A percentile compares a stretch with the other conserved stretches of the same genome.
Conservation (phyloP, 768 basidiomycete species). For the Podaxis rugospora region DNA sequence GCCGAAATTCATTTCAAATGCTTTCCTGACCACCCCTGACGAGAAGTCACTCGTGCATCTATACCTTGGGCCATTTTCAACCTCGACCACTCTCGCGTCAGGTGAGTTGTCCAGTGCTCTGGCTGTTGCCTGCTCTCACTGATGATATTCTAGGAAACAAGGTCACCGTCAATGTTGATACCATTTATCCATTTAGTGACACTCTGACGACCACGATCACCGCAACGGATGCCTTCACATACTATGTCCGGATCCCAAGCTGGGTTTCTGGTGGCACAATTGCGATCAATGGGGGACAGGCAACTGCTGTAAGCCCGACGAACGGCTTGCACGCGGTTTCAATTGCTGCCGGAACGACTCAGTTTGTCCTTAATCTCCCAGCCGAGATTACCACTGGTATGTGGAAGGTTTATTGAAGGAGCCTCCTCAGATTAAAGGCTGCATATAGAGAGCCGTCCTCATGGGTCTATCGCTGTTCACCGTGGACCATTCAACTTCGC, state of each 20-base stretch:
- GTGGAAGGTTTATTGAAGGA: not conserved
- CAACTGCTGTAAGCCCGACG: constrained; percentile 32
- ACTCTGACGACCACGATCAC: constrained; percentile 41
- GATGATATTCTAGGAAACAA: constrained; percentile 28
- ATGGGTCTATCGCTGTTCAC: constrained; percentile 49
- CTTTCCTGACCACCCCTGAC: constrained; percentile 46
- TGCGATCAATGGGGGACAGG: constrained; percentile 33
- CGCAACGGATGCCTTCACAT: constrained; percentile 38
- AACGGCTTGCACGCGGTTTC: constrained; percentile 42
- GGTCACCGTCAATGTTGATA: constrained; percentile 41
- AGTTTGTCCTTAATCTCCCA: constrained; percentile 39
- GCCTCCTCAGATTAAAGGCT: not conserved
- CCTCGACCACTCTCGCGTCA: constrained; percentile 32
- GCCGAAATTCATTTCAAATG: constrained; percentile 50
- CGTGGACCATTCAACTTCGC: constrained; percentile 53
- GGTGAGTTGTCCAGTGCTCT: constrained; percentile 21
- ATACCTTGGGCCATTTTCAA: constrained; percentile 45
- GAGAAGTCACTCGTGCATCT: constrained; percentile 40
- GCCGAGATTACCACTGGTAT: constrained; percentile 42
- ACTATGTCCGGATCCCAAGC: constrained; percentile 45
- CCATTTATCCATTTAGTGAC: constrained; percentile 49
- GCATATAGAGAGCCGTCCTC: constrained; percentile 40
- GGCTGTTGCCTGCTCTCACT: constrained; percentile 20
- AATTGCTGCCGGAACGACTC: constrained; percentile 38
- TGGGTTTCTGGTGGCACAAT: constrained; percentile 46